Conservation (phyloP, 805 yeast genomes). For the Hanseniaspora jakobsenii region DNA sequence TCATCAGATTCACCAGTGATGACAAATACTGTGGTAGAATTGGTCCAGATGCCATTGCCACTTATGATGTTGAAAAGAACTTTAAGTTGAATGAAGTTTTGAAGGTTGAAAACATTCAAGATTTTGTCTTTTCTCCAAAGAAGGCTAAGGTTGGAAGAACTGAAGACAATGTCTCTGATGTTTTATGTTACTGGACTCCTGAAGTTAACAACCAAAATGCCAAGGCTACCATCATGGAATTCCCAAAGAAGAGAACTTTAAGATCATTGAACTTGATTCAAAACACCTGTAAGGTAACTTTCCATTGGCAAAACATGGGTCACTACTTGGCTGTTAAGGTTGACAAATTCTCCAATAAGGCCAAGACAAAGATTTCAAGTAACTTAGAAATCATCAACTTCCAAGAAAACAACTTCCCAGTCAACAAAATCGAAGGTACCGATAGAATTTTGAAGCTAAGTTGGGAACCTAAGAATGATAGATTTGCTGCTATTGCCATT, state of each 20-base stretch:
- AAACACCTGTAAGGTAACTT: conserved; percentile 78
- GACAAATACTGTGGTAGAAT: conserved; percentile 90
- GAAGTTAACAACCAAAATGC: conserved; percentile 88
- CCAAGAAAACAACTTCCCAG: conserved; percentile 82
- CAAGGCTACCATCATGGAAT: conserved; percentile 78
- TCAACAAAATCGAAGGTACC: conserved; percentile 84
- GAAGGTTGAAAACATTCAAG: conserved; percentile 72
- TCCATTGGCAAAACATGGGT: conserved; percentile 88
- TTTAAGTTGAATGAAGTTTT: conserved; percentile 74
- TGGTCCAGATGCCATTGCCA: conserved; percentile 83
- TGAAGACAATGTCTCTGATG: conserved; percentile 37
- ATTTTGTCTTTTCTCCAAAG: conserved; percentile 91
- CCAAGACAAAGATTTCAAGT: conserved; percentile 82
- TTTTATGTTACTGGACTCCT: conserved; percentile 94
- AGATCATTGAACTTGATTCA: conserved; percentile 92
- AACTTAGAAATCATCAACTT: conserved; percentile 84
- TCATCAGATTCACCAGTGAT: conserved; percentile 89
- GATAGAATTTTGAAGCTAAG: conserved; percentile 79
- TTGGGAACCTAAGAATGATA: conserved; percentile 90
- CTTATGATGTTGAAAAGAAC: conserved; percentile 63
- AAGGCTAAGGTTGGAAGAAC: conserved; percentile 52
- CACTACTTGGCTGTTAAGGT: conserved; percentile 82
- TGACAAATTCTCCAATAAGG: conserved; percentile 85
- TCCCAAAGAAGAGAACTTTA: conserved; percentile 68
- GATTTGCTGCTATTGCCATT: conserved; percentile 70